These are phyloP conservation scores for Colletotrichum sp. DNA, from an alignment of 2,329 filamentous ascomycete genomes.

Conservation along the genomic window DNA sequence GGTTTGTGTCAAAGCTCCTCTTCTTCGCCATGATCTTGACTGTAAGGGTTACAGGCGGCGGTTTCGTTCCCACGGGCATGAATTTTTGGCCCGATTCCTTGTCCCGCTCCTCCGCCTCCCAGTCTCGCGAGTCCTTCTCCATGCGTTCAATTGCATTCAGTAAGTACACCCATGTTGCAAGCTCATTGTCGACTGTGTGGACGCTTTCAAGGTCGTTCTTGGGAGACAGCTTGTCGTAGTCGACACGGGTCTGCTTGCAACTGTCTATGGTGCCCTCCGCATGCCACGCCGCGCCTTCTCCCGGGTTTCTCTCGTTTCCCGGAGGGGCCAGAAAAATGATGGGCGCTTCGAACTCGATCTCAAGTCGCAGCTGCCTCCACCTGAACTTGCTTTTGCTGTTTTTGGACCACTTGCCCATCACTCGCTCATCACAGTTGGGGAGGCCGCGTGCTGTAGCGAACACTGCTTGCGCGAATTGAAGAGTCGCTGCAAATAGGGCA, in stretches of 20 bases:
- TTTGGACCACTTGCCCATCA: constrained; percentile 7
- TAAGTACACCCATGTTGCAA: not conserved
- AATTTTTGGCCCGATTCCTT: not conserved
- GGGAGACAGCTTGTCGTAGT: not conserved
- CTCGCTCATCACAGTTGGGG: not conserved
- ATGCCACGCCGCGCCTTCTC: not conserved
- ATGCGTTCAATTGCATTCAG: not conserved
- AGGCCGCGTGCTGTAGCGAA: not conserved
- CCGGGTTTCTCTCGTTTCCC: not conserved
- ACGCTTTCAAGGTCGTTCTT: not conserved
- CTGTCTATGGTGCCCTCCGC: not conserved
- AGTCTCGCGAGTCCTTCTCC: not conserved
- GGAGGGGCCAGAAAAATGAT: constrained; percentile 5
- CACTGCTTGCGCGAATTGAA: constrained; percentile 5
- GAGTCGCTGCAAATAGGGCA: not conserved
- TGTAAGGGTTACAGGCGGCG: not conserved
- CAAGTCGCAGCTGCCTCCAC: not conserved
- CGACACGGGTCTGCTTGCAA: not conserved
- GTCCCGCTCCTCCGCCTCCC: not conserved
- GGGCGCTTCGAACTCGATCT: constrained; percentile 9
- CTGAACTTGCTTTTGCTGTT: not conserved
- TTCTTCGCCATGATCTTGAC: not conserved
- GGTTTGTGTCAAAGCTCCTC: constrained; percentile 6
- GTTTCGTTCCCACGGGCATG: not conserved
- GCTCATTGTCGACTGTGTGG: constrained; percentile 8